phyloP scores from a whole-genome alignment of 2,329 filamentous ascomycete genomes.

The Aureobasidium sp. region DNA sequence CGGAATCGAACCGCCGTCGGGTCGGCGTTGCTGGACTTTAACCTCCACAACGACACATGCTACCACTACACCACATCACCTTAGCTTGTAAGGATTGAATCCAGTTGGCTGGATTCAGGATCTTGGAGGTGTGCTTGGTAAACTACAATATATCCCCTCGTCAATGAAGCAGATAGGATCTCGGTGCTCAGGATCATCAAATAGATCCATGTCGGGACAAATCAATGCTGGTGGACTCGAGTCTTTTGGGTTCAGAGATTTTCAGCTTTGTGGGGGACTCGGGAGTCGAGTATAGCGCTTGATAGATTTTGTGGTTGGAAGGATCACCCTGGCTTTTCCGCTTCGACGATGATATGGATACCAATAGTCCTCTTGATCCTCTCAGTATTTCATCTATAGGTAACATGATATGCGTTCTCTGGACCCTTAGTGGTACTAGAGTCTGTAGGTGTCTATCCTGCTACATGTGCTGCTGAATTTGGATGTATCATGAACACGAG shows the following conservation, averaged over 20 bases:
- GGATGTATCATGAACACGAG: too few species aligned
- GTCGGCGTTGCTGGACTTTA: slow-evolving; percentile 4
- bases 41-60: slow-evolving; percentile 9
- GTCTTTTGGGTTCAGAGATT: not conserved
- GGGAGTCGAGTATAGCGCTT: not conserved
- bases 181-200: too few species aligned
- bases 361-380: not conserved
- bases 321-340: not conserved
- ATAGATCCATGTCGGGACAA: too few species aligned
- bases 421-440: too few species aligned
- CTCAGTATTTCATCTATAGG: not conserved
- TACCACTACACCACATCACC: slow-evolving; percentile 13
- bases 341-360: not conserved
- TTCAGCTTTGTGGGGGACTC: not conserved
- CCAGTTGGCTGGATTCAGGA: slow-evolving; percentile 10
- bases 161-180: too few species aligned
- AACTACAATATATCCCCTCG: not conserved
- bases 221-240: not conserved
- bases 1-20: slow-evolving; percentile 11
- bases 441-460: too few species aligned
- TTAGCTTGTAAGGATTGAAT: slow-evolving; percentile 2
- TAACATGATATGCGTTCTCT: too few species aligned
- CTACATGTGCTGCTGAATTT: too few species aligned
- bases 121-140: not conserved
- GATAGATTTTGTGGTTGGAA: not conserved